Evolutionary conservation across 495 filamentous ascomycete genomes (phyloP), one percentile per base, ranked within the genome.

Genomic region (Penicillium bovifimosum): DNA sequence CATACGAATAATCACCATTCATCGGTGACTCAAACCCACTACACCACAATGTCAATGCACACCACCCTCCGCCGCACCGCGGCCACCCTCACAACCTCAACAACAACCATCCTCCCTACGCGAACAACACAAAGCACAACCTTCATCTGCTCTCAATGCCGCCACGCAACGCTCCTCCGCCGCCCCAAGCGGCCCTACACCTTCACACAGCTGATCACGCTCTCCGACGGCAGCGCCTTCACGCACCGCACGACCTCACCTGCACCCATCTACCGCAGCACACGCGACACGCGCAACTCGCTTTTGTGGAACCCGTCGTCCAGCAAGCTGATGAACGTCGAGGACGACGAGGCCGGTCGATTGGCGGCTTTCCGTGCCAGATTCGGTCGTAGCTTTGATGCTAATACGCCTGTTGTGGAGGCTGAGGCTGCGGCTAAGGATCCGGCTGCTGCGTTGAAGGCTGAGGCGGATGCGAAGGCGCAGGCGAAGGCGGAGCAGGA

Each of bases 301-400:
- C 73, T 85, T 4, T 69, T 96, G 27, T 98, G 93, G 93, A 93
- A 97, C 66, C 95, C 93, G 2, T 80, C 75, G 32, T 80, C 83
- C 52, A 81, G 83, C 65, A 83, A 85, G 48, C 71, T 98, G 66
- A 72, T 84, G 63, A 95, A 91, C 62, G 79, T 96, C 48, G 95
- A 97, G 70, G 83, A 92, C 53, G 93, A 98, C 65, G 93, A 97
- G 82, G 95, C 93, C 18, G 93, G 93, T 26, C 84, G 87, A 62
- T 69, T 98, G 60, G 84, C 82, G 44, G 86, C 88, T 32, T 98
- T 98, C 76, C 76, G 93, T 46, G 77, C 78, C 53, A 79, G 84
- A 50, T 98, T 90, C 76, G 93, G 93, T 24, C 72, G 88, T 18
- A 82, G 82, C 18, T 98, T 84, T 77, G 93, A 97, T 76, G 76